Evolutionary conservation across 345 rosid genomes (phyloP), one percentile per base, ranked within the genome.

Genomic region (Citrus maxima): DNA sequence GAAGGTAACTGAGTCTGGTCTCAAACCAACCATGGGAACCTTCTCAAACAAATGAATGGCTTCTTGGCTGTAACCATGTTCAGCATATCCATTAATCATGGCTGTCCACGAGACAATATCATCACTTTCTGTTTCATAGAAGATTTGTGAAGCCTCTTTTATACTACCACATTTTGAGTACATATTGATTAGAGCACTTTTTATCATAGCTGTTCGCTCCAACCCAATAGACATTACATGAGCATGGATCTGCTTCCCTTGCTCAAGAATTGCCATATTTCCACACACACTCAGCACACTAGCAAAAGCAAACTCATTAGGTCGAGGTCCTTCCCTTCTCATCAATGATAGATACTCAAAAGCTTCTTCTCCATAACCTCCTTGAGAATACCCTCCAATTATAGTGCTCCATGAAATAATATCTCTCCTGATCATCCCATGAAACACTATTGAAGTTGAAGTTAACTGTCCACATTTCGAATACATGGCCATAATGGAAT

Each of bases 31-130:
- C 25, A 51, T 72, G 38, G 83, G 79, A 76, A 93, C 84, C 84
- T 86, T 92, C 78, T 93, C 90, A 64, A 95, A 95, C 82, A 93
- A 83, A 73, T 84, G 78, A 79, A 95, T 85, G 46, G 95, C 98
- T 84, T 93, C 92, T 49, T 77, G 68, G 84, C 97, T 79, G 78
- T 81, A 84, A 40, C 99, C 99, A 70, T 95, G 96, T 65, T 95
- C 99, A 75, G 99, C 98, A 79, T 85, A 92, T 64, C 95, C 98
- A 74, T 92, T 92, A 75, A 92, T 90, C 98, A 95, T 90, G 67
- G 99, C 93, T 18, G 98, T 93, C 93, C 92, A 85, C 25, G 98
- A 87, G 73, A 88, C 84, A 27, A 93, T 85, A 78, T 93, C 92
- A 76, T 80, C 72, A 63, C 66, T 78, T 51, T 83, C 81, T 58